Percentiles rank a stretch among this genome's conserved stretches.
Conservation (phyloP, 2,329 filamentous ascomycete genomes). For the Periconia sp. region DNA sequence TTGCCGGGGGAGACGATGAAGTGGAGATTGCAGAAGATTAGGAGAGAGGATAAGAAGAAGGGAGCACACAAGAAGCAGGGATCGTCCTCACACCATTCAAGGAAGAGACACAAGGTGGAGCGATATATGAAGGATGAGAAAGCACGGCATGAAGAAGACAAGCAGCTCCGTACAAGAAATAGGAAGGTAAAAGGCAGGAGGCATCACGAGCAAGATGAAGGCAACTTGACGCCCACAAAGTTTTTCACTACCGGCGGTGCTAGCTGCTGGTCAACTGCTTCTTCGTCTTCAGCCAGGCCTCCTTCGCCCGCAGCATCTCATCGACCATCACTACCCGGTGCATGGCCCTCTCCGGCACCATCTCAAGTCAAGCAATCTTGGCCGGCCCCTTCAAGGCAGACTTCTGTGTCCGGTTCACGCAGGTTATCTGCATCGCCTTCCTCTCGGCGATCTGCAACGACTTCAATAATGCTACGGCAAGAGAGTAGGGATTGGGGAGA, state of each 20-base stretch:
- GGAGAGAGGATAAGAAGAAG: not conserved
- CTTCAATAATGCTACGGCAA: too few relatives aligned
- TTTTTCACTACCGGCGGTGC: slow-evolving; percentile 31
- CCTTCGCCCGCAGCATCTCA: slow-evolving; percentile 4
- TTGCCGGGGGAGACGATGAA: slow-evolving; percentile 1
- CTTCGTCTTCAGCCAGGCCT: slow-evolving; percentile 1
- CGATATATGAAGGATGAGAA: too few relatives aligned
- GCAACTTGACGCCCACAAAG: slow-evolving; percentile 22
- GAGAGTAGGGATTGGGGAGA: too few relatives aligned
- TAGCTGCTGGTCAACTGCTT: slow-evolving; percentile 17
- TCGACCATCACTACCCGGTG: slow-evolving; percentile 10
- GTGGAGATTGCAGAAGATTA: slow-evolving; percentile 1
- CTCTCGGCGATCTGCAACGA: not conserved
- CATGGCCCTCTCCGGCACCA: slow-evolving; percentile 18
- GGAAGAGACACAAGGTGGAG: too few relatives aligned
- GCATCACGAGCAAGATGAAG: not conserved
- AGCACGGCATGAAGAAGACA: slow-evolving; percentile 1
- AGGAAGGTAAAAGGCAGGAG: slow-evolving; percentile 1
- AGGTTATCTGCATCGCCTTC: not conserved
- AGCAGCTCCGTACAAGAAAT: not conserved
- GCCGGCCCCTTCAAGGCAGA: too few relatives aligned
- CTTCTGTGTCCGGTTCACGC: too few relatives aligned
- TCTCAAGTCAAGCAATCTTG: slow-evolving; percentile 8
- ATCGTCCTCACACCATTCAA: too few relatives aligned
- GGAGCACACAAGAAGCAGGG: not conserved